These are phyloP conservation scores for Furculomyces boomerangus DNA, from an alignment of 371 early-diverging fungal genomes.

Conservation along the genomic window DNA sequence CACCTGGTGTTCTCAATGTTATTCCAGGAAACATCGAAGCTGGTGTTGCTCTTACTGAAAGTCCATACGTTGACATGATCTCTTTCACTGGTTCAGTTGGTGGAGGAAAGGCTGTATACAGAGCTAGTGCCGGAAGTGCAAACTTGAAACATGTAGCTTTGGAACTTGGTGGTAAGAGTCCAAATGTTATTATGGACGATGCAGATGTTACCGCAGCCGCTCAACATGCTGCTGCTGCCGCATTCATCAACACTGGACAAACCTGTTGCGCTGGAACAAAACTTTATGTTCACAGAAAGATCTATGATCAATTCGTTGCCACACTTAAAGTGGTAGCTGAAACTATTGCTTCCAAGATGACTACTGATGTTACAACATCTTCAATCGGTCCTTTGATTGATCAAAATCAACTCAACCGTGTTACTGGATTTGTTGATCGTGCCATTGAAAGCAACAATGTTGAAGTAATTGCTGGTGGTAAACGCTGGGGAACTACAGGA, in stretches of 20 bases:
- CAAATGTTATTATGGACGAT: slow-evolving; percentile 68
- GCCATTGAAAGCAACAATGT: slow-evolving; percentile 16
- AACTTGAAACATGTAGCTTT: slow-evolving; percentile 59
- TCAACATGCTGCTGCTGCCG: slow-evolving; percentile 42
- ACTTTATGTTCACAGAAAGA: slow-evolving; percentile 57
- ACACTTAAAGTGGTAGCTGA: slow-evolving; percentile 39
- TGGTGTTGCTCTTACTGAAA: slow-evolving; percentile 32
- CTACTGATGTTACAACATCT: slow-evolving; percentile 39
- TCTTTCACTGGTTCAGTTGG: slow-evolving; percentile 41
- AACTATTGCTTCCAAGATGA: slow-evolving; percentile 26
- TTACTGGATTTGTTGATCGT: slow-evolving; percentile 33
- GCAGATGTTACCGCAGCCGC: slow-evolving; percentile 65
- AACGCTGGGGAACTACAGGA: slow-evolving; percentile 42
- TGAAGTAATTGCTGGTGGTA: slow-evolving; percentile 41
- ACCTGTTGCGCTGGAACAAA: slow-evolving; percentile 78
- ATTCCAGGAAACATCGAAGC: slow-evolving; percentile 36
- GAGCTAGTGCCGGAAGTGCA: slow-evolving; percentile 38
- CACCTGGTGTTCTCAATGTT: slow-evolving; percentile 56
- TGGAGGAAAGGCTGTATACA: slow-evolving; percentile 62
- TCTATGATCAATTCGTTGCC: slow-evolving; percentile 49
- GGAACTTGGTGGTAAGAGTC: slow-evolving; percentile 85
- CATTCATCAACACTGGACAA: slow-evolving; percentile 70
- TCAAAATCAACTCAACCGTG: slow-evolving; percentile 51
- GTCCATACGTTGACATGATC: slow-evolving; percentile 33
- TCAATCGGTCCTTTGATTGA: slow-evolving; percentile 61